A percentile compares a stretch with the other conserved stretches of the same genome.
phyloP scores from a whole-genome alignment of 2,329 filamentous ascomycete species.

The Talaromyces sp. region DNA sequence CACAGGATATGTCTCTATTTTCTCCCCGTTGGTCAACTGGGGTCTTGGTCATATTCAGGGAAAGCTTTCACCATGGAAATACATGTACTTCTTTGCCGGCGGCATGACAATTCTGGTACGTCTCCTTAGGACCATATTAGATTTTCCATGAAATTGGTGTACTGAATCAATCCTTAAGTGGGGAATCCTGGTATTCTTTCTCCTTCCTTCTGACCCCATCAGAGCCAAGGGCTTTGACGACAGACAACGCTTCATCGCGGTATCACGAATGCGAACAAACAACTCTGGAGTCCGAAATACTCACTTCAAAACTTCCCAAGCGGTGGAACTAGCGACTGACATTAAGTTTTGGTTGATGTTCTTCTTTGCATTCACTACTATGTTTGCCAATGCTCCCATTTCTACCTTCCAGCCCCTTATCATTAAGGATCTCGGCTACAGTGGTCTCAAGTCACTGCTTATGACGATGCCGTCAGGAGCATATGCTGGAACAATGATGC shows the following conservation, averaged over 20 bases:
- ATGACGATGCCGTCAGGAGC: neutral
- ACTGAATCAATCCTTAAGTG: neutral
- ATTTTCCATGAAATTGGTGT: neutral
- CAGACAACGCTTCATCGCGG: constrained; percentile 8
- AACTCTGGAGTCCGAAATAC: constrained; percentile 6
- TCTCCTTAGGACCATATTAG: neutral
- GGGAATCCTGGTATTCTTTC: neutral
- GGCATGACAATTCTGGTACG: neutral
- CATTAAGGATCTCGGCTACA: neutral
- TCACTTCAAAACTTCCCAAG: constrained; percentile 1
- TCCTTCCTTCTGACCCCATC: constrained; percentile 3
- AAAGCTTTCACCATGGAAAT: neutral
- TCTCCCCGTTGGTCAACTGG: constrained; percentile 9
- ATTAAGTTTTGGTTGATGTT: constrained; percentile 9
- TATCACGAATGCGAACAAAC: constrained; percentile 9
- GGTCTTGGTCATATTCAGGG: constrained; percentile 5
- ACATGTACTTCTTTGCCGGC: constrained; percentile 10
- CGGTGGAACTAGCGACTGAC: neutral
- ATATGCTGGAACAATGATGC: neutral
- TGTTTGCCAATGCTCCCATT: constrained; percentile 5
- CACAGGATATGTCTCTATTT: constrained; percentile 4
- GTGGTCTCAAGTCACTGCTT: neutral
- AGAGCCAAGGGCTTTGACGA: neutral
- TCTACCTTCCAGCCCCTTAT: neutral
- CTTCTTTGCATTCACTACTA: neutral